Evolutionary conservation across 176 grass and related monocot species (phyloP), one percentile per base, ranked within the genome.

Genomic region (Oryza australiensis): DNA sequence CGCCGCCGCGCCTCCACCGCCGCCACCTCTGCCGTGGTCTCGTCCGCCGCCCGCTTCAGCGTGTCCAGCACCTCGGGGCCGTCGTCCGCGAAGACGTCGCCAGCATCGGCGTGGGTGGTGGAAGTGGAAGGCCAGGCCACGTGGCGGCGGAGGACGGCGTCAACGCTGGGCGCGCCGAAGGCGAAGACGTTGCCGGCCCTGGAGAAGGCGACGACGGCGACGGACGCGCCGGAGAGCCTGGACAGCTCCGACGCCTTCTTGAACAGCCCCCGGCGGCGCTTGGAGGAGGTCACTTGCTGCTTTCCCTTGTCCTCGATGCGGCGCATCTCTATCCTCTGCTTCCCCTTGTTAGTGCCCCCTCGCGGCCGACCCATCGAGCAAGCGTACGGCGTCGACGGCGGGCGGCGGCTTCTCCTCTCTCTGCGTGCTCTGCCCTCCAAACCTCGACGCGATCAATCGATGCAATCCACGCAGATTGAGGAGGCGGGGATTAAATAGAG

Each of bases 241-340:
- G 74, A 51, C 9, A 91, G 63, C 67, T 96, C 94, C 49, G 72
- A 84, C 15, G 80, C 81, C 80, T 96, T 96, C 83, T 96, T 96
- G 3, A 89, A 84, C 5, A 53, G 49, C 5, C 49, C 13, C 83
- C 42, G 9, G 86, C 71, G 81, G 59, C 89, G 77, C 78, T 88
- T 91, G 28, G 86, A 87, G 46, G 46, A 83, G 35, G 51, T 80
- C 1, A 87, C 85, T 35, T 80, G 80, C 11, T 80, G 55, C 0
- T 49, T 15, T 24, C 64, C 9, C 16, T 7, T 45, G 51, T 87
- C 20, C 12, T 80, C 51, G 68, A 91, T 87, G 75, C 3, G 10
- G 40, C 40, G 5, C 41, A 72, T 79, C 67, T 46, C 67, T 30
- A 49, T 72, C 30, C 60, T 60, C 83, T 79, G 75, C 55, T 51